Percentiles rank a stretch among this genome's conserved stretches.
phyloP scores from a whole-genome alignment of 2,329 filamentous ascomycete species.

The Apiospora aurea region DNA sequence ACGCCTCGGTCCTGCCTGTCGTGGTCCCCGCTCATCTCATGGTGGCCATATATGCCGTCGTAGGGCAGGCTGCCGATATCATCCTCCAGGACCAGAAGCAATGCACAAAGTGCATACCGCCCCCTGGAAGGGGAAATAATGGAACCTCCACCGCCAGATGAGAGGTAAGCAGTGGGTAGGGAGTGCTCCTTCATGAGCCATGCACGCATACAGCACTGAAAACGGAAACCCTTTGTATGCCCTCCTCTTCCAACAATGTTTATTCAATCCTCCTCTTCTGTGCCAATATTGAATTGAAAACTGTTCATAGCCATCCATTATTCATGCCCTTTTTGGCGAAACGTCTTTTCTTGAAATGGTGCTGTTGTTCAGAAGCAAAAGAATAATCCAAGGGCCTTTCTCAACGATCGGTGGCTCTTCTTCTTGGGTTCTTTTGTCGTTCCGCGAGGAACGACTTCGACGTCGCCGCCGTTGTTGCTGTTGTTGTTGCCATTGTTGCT shows the following conservation, averaged over 20 bases:
- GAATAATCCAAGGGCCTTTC: neutral
- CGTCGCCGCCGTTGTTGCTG: neutral
- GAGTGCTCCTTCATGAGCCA: neutral
- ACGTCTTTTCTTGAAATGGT: neutral
- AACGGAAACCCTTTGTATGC: neutral
- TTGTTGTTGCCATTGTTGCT: too few relatives aligned
- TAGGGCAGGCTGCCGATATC: constrained; percentile 15
- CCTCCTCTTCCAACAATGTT: neutral
- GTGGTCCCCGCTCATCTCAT: constrained; percentile 33
- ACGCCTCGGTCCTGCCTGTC: constrained; percentile 30
- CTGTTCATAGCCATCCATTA: neutral
- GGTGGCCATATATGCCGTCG: constrained; percentile 31
- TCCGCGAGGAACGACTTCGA: neutral
- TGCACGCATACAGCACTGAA: neutral
- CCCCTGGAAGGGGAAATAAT: neutral
- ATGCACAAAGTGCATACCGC: neutral
- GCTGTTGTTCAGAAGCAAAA: neutral
- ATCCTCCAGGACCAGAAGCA: constrained; percentile 7
- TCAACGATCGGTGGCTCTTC: neutral
- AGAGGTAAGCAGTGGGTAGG: neutral
- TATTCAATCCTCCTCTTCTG: constrained; percentile 3
- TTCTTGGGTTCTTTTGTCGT: neutral
- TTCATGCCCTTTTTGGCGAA: neutral
- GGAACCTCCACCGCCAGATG: neutral
- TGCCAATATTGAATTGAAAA: neutral